Conservation (phyloP, 768 basidiomycete genomes). For the Russula sp. region DNA sequence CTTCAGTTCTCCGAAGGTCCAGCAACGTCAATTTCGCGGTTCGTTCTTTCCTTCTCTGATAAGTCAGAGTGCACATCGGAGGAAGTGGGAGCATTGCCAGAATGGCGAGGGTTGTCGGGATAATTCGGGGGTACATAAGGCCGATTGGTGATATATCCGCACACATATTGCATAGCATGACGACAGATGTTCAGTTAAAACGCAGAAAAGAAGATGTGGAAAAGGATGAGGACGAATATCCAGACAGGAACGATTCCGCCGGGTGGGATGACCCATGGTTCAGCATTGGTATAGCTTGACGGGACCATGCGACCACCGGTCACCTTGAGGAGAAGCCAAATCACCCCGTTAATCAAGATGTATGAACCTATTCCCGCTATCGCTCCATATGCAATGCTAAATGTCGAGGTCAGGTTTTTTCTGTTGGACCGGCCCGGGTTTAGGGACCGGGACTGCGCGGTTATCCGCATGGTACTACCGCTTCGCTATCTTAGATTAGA, state of each 20-base stretch:
- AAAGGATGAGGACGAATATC: slow-evolving; percentile 39
- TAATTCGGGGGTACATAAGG: not conserved
- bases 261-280: slow-evolving; percentile 66
- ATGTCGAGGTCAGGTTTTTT: slow-evolving; percentile 7
- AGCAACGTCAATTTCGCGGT: not conserved
- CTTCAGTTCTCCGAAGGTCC: not conserved
- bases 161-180: not conserved
- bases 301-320: slow-evolving; percentile 58
- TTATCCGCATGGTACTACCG: no score
- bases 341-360: slow-evolving; percentile 64
- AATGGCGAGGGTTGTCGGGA: not conserved
- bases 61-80: not conserved
- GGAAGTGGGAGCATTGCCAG: not conserved
- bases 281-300: slow-evolving; percentile 55
- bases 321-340: slow-evolving; percentile 49
- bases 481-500: no score
- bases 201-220: not conserved
- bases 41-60: not conserved
- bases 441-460: no score
- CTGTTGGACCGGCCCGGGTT: no score
- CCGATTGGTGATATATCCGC: not conserved
- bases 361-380: slow-evolving; percentile 73
- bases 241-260: slow-evolving; percentile 63
- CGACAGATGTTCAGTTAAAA: not conserved
- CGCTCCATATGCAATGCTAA: slow-evolving; percentile 83